Evolutionary conservation across 1,284 basidiomycete genomes (phyloP), one percentile per base, ranked within the genome.

Genomic region (Malassezia obtusa): DNA sequence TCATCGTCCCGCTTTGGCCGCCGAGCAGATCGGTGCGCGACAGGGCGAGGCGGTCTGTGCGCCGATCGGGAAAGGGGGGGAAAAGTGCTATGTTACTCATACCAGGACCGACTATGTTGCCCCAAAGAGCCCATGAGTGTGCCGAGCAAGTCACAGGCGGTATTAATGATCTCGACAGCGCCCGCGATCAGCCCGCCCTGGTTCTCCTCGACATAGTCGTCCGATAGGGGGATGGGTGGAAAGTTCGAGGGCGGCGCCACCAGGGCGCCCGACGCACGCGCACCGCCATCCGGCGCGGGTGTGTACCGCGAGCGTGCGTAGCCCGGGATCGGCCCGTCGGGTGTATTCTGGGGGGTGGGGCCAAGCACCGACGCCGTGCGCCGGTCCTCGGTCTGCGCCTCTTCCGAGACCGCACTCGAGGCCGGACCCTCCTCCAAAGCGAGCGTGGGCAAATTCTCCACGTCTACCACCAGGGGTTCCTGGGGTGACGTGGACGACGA

Each of bases 181-280:
- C 68, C 65, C 3, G 71, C 62, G 46, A 73, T 63, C 1, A 54
- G 39, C 22, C 52, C 52, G 32, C 71, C 71, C 32, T 73, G 67
- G 43, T 71, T 62, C 44, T 71, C 71, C 36, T 72, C 70, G 12
- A 71, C 70, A 22, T 71, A 68, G 43, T 73, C 71, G 46, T 68
- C 63, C 6, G 69, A 61, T 4, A 73, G 52, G 4, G 67, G 68
- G 19, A 73, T 65, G 11, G 62, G 57, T n/a, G 67, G 65, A 22
- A 61, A 60, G 33, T 62, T 53, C 31, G 61, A 58, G 49, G 64
- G 58, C 17, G 71, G 30, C 10, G 65, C 67, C 0, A 68, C 67
- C 10, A 70, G 35, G 2, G 68, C 68, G 22, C 69, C 71, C 19
- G 66, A 68, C 1, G 65, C 58, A 21, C 59, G 62, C 2, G 59